phyloP scores from a whole-genome alignment of 495 filamentous ascomycete genomes.

The Talaromyces adpressus region DNA sequence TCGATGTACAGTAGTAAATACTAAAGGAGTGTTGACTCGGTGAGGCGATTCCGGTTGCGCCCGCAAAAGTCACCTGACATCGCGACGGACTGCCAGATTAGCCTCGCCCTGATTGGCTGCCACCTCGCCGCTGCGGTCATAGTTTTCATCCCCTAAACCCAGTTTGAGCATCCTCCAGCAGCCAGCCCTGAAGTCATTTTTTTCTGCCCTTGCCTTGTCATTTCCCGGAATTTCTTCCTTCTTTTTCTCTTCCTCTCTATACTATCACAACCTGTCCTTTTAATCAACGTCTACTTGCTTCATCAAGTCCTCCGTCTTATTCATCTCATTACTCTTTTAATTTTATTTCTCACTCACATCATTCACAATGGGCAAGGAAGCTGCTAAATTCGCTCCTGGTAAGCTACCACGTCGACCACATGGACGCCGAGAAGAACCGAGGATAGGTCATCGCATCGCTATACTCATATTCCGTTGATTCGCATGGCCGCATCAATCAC shows the following conservation, averaged over 20 bases:
- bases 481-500: neutral
- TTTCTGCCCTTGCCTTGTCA: constrained; percentile 13
- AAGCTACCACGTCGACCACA: neutral
- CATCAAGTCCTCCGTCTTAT: neutral
- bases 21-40: neutral
- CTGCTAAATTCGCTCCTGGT: constrained; percentile 11
- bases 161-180: neutral
- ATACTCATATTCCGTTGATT: neutral
- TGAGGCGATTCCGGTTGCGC: constrained; percentile 9
- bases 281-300: neutral
- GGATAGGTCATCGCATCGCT: neutral
- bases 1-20: neutral
- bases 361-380: constrained; percentile 41
- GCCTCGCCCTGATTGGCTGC: constrained; percentile 29
- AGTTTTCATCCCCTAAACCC: constrained; percentile 1
- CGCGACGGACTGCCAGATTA: constrained; percentile 20
- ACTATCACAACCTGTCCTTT: neutral
- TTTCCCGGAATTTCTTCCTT: constrained; percentile 25
- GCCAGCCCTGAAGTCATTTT: constrained; percentile 12
- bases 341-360: constrained; percentile 11
- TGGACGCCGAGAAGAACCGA: neutral
- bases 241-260: constrained; percentile 16
- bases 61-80: neutral
- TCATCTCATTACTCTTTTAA: neutral
- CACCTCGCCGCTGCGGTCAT: neutral